A percentile compares a stretch with the other conserved stretches of the same genome.
Evolutionary conservation across 306 rosid genomes (phyloP).

Genomic region (Abrus precatorius): DNA sequence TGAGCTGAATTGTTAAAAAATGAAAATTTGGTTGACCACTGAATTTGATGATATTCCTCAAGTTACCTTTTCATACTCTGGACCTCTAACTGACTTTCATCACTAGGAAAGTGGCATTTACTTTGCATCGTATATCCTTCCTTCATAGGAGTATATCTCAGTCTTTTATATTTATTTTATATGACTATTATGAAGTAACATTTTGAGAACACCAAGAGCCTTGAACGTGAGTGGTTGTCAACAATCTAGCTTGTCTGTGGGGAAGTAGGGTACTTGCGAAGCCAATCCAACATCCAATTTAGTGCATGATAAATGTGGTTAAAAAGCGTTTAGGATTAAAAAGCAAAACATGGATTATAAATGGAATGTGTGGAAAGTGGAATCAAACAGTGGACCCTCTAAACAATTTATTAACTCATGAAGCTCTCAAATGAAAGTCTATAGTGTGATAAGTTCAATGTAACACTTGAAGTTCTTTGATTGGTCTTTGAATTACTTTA

Average conservation of each 20-base stretch:
- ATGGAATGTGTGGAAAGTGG: no score
- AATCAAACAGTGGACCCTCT: no score
- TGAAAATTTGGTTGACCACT: no score
- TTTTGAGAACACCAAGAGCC: neutral
- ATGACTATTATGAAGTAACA: constrained; percentile 3
- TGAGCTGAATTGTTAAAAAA: no score
- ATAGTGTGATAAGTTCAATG: neutral
- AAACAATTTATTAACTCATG: constrained; percentile 4
- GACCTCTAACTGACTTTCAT: constrained; percentile 24
- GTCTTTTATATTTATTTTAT: neutral
- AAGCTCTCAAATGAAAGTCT: constrained; percentile 13
- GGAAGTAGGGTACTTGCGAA: neutral
- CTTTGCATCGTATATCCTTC: constrained; percentile 32
- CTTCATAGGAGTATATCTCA: neutral
- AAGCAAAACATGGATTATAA: no score
- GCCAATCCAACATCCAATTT: neutral
- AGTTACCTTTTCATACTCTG: constrained; percentile 7
- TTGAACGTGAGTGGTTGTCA: neutral
- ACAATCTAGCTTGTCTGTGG: neutral
- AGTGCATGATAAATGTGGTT: neutral
- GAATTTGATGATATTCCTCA: neutral
- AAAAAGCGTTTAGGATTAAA: neutral
- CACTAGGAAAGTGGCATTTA: constrained; percentile 12
- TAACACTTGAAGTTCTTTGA: constrained; percentile 2
- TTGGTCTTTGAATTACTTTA: constrained; percentile 12